Evolutionary conservation across 495 filamentous ascomycete species (phyloP).

Genomic region (Hamigera avellanea): DNA sequence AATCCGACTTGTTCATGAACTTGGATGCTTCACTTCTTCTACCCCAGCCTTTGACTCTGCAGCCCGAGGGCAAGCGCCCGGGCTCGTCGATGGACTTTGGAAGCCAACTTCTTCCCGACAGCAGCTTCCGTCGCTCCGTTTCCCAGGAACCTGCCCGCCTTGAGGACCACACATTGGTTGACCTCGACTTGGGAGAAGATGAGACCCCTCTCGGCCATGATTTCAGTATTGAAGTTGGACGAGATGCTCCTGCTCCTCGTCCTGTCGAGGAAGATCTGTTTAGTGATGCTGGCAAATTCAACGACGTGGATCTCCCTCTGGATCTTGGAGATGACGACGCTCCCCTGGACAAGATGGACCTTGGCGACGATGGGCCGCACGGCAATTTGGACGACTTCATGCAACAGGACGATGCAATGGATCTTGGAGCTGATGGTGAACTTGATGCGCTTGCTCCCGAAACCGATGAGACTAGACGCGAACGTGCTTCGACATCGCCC

Average conservation of each 20-base stretch:
- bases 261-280: slow-evolving; percentile 61
- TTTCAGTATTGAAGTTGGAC: slow-evolving; percentile 69
- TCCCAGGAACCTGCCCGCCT: slow-evolving; percentile 38
- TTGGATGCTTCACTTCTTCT: slow-evolving; percentile 66
- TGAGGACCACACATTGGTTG: slow-evolving; percentile 36
- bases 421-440: slow-evolving; percentile 33
- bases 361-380: slow-evolving; percentile 17
- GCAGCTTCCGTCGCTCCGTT: slow-evolving; percentile 36
- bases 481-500: slow-evolving; percentile 41
- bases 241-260: slow-evolving; percentile 59
- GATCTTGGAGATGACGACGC: slow-evolving; percentile 44
- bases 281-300: slow-evolving; percentile 47
- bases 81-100: slow-evolving; percentile 40
- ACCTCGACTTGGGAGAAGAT: slow-evolving; percentile 41
- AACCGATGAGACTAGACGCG: slow-evolving; percentile 46
- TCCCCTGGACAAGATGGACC: slow-evolving; percentile 30
- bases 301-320: slow-evolving; percentile 34
- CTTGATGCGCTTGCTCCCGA: slow-evolving; percentile 35
- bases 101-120: slow-evolving; percentile 61
- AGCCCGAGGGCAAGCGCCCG: slow-evolving; percentile 47
- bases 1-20: slow-evolving; percentile 70
- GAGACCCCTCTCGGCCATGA: slow-evolving; percentile 37
- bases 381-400: slow-evolving; percentile 21
- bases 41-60: slow-evolving; percentile 49
- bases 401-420: slow-evolving; percentile 29